Evolutionary conservation across 2,329 filamentous ascomycete species (phyloP).

Genomic region (Ascosphaera apis): DNA sequence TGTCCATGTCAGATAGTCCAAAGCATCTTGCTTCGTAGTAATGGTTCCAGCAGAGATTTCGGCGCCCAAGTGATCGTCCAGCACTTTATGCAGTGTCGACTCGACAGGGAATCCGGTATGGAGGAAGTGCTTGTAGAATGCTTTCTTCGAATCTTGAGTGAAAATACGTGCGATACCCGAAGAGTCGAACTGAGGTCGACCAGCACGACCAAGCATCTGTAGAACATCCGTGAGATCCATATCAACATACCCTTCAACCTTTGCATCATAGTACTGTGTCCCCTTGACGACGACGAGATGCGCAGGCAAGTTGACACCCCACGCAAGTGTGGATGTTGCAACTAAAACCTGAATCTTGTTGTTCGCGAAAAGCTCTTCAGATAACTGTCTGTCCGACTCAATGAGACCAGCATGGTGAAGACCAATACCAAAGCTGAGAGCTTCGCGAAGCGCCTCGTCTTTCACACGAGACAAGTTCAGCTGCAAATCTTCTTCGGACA

Average conservation of each 20-base stretch:
- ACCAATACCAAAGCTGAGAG: conserved; percentile 92
- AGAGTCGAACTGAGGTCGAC: conserved; percentile 85
- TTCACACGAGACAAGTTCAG: conserved; percentile 75
- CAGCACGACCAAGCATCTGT: conserved; percentile 91
- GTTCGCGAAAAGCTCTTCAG: conserved; percentile 86
- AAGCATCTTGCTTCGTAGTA: conserved; percentile 79
- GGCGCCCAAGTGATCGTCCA: conserved; percentile 90
- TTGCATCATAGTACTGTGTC: conserved; percentile 94
- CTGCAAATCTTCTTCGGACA: conserved; percentile 85
- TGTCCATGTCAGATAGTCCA: conserved; percentile 97
- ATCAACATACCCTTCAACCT: conserved; percentile 91
- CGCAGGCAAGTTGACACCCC: conserved; percentile 93
- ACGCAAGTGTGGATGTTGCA: conserved; percentile 85
- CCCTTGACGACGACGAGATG: conserved; percentile 96
- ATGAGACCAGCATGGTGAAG: conserved; percentile 93
- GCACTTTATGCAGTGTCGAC: conserved; percentile 80
- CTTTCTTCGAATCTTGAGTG: conserved; percentile 91
- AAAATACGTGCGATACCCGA: conserved; percentile 94
- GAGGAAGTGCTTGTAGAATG: conserved; percentile 98
- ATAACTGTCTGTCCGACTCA: conserved; percentile 72
- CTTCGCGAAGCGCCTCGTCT: conserved; percentile 76
- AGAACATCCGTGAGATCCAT: conserved; percentile 97
- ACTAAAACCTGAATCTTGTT: conserved; percentile 97
- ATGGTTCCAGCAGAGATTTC: conserved; percentile 89
- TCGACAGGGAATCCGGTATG: conserved; percentile 97